A percentile compares a stretch with the other conserved stretches of the same genome.
These are phyloP conservation scores for Logfia minima DNA, from an alignment of 129 eudicot genomes.

Conservation along the genomic window DNA sequence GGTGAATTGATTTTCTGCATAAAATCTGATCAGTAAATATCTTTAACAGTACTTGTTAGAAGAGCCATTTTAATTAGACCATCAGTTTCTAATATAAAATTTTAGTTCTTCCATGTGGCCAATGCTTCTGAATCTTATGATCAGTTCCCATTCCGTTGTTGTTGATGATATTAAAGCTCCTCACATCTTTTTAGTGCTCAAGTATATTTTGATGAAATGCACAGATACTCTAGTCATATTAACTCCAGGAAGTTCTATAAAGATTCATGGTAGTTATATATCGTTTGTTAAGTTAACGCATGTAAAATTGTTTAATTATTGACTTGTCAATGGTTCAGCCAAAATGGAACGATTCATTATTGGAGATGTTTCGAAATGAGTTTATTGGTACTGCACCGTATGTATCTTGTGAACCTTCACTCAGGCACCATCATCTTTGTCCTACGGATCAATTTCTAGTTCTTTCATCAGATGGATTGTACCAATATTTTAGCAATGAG, in stretches of 20 bases:
- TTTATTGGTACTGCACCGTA: conserved; percentile 85
- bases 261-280: not conserved
- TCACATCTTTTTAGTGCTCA: not conserved
- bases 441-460: conserved; percentile 80
- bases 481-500: conserved; percentile 87
- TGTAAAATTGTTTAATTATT: conserved; percentile 13
- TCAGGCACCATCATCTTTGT: conserved; percentile 72
- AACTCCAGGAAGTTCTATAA: conserved; percentile 3
- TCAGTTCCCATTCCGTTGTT: conserved; percentile 10
- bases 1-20: not conserved
- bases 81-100: not conserved
- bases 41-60: not conserved
- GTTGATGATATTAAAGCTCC: conserved; percentile 3
- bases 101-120: not conserved
- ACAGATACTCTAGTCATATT: not conserved
- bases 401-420: conserved; percentile 77
- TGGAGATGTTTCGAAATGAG: conserved; percentile 91
- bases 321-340: conserved; percentile 48
- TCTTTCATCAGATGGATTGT: conserved; percentile 93
- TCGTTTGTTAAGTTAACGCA: not conserved
- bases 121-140: not conserved
- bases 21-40: not conserved
- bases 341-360: conserved; percentile 72
- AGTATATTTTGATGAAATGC: not conserved
- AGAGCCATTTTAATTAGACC: not conserved